Evolutionary conservation across 768 basidiomycete genomes (phyloP).

Genomic region (Naganishia randhawae): DNA sequence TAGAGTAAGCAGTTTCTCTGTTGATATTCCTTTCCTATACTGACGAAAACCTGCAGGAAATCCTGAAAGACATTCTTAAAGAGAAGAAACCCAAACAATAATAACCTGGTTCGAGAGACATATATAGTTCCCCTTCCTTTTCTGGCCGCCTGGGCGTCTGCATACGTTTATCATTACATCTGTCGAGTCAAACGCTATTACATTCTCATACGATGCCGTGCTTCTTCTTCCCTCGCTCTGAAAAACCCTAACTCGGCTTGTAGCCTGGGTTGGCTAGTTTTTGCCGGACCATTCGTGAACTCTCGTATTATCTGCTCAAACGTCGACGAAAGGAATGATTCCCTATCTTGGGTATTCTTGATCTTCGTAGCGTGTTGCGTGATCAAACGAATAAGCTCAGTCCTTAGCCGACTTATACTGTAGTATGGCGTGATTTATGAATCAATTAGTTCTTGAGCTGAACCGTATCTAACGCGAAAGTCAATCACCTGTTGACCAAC

Average conservation of each 20-base stretch:
- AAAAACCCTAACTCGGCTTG: conserved; percentile 84
- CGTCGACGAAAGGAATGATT: conserved; percentile 66
- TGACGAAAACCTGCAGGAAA: conserved; percentile 37
- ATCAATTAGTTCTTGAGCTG: not conserved
- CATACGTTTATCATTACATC: not conserved
- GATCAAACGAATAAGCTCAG: conserved; percentile 75
- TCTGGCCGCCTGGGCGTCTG: not conserved
- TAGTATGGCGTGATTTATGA: not conserved
- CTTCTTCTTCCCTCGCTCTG: conserved; percentile 78
- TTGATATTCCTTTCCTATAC: not conserved
- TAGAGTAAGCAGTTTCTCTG: conserved; percentile 15
- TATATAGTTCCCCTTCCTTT: not conserved
- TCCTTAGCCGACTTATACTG: conserved; percentile 78
- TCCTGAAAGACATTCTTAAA: conserved; percentile 48
- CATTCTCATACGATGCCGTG: conserved; percentile 41
- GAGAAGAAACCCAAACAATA: conserved; percentile 33
- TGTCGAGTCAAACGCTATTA: not conserved
- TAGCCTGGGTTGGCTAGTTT: conserved; percentile 73
- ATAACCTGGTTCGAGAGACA: not conserved
- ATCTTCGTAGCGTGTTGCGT: conserved; percentile 67
- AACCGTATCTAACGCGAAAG: not conserved
- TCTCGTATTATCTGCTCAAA: conserved; percentile 74
- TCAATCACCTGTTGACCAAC: conserved; percentile 81
- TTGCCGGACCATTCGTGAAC: conserved; percentile 56
- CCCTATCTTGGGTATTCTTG: conserved; percentile 60